Evolutionary conservation across 257 asterid genomes (phyloP).

Genomic region (Petunia secreta): DNA sequence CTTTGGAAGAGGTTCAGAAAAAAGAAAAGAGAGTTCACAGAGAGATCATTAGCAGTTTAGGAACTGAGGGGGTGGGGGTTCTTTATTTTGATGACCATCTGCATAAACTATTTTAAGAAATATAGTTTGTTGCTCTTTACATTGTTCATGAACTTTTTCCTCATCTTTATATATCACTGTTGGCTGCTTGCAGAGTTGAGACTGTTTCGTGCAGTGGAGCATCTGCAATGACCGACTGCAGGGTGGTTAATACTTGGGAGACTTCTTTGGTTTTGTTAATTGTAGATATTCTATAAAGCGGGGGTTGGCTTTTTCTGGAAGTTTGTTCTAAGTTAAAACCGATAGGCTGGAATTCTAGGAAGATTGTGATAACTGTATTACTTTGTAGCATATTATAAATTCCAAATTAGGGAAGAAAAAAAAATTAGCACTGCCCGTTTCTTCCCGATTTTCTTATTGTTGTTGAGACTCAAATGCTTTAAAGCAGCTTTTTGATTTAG

Average conservation of each 20-base stretch:
- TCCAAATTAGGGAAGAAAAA: neutral
- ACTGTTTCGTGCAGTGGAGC: conserved; percentile 10
- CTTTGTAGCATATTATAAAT: conserved; percentile 22
- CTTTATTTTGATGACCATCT: neutral
- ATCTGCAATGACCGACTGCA: conserved; percentile 25
- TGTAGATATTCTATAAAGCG: conserved; percentile 20
- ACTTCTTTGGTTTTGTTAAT: conserved; percentile 1
- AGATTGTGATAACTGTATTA: neutral
- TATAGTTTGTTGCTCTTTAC: neutral
- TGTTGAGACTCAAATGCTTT: neutral
- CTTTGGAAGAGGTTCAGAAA: neutral
- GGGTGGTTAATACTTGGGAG: neutral
- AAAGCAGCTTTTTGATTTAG: neutral
- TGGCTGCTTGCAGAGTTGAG: conserved; percentile 20
- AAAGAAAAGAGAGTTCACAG: neutral
- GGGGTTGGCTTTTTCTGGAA: neutral
- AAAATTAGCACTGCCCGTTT: neutral
- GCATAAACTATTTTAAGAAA: neutral
- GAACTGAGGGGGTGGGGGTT: neutral
- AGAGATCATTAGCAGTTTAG: conserved; percentile 7
- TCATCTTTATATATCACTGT: neutral
- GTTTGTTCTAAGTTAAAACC: neutral
- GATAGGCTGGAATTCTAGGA: conserved; percentile 8
- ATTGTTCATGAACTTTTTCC: no score
- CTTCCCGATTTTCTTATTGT: neutral